Evolutionary conservation across 1,284 basidiomycete genomes (phyloP), one percentile per base, ranked within the genome.

Genomic region (Gymnopus androsaceus): DNA sequence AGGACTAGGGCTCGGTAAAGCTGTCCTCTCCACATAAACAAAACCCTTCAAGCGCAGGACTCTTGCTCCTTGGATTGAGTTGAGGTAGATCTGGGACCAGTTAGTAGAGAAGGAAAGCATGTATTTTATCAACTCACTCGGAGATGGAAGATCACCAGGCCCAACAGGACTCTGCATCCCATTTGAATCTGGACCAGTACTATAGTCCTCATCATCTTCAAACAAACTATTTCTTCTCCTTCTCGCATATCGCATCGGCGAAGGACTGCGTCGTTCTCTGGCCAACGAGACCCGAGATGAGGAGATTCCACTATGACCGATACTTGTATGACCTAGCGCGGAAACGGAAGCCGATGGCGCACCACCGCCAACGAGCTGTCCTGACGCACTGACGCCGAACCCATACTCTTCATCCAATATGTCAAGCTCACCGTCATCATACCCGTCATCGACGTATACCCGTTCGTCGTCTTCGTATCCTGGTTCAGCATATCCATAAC

Each of bases 381-480:
- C 54, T 9, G 54, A 42, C n/a, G 54, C 54, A 31, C 47, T 56
- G n/a, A 56, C 51, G 4, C 51, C 48, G 30, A 51, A 45, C 14
- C 48, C 48, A 19, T 36, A 44, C 27, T 54, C 52, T 15, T 21
- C 17, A 21, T 54, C 52, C 27, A 47, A n/a, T 11, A 46, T 49
- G 33, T 53, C 51, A 17, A 33, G 17, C 27, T 38, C 52, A 15
- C 41, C 48, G 19, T 48, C 57, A 44, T 51, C 48, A 46, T 53
- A 59, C 9, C 57, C 57, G 30, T 59, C 57, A 48, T 59, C 57
- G 30, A 59, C 45, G 44, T 59, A 59, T 15, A 59, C 57, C 25
- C 57, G 44, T 19, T 59, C 57, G 23, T 59, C 57, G 48, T 59
- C 57, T 15, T 52, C 53, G 19, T 52, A 59, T 34, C 57, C 54